Evolutionary conservation across 768 basidiomycete species (phyloP), one percentile per base, ranked within the genome.

Genomic region (Daedaleopsis sinensis): DNA sequence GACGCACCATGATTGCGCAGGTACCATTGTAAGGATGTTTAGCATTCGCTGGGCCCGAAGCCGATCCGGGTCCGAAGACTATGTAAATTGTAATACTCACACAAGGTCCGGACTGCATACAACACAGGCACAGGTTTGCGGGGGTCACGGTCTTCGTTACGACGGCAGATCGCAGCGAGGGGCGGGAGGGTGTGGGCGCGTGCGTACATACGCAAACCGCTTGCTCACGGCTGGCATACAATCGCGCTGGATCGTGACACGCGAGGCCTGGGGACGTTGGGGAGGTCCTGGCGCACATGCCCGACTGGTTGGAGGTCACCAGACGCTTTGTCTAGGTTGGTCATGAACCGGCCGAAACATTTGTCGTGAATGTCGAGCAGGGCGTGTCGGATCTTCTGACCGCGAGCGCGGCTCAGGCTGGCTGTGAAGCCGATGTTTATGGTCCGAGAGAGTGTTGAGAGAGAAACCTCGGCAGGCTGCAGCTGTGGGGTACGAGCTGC

Each of bases 361-460:
- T 54, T 27, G 59, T 13, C 49, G 23, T 46, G 52, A 39, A 54
- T 48, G 52, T 46, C 27, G 56, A 21, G 42, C 24, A 49, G 27
- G 52, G 51, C 42, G 37, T 42, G 42, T 36, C 61, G 61, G 61
- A 62, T 62, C 61, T 58, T 62, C 61, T 43, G 61, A 49, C 56
- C 47, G 27, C 49, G 50, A 43, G 39, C 21, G 42, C 18, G 24
- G 32, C n/a, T n/a, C n/a, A n/a, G n/a, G n/a, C 23, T 10, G 18
- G 39, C 23, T 32, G 27, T 32, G 27, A 32, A 32, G 27, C 27
- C 27, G 11, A 13, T 60, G 52, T 46, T 52, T 44, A 19, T 43
- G 61, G 12, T 52, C 51, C 51, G 51, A 27, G 47, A 23, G 23
- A 2, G 47, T 9, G 21, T n/a, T 21, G 23, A 21, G 13, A 24